Evolutionary conservation across 805 yeast species (phyloP).

Genomic region (Lachancea lanzarotensis): DNA sequence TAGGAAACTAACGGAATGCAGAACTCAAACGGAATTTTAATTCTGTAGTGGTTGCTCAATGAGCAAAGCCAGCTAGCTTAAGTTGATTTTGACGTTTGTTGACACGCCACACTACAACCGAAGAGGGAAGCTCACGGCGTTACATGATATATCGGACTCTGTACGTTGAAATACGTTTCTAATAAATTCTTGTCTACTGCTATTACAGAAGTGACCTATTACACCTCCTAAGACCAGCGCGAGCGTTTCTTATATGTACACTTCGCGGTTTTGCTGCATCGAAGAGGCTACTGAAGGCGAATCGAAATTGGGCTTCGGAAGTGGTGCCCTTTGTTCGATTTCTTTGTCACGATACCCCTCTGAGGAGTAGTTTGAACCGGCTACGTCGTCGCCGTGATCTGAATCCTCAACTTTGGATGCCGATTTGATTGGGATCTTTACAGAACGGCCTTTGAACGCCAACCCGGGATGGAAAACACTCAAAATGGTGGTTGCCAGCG

Average conservation of each 20-base stretch:
- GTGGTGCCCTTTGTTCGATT: background rate
- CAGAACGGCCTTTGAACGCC: constrained; percentile 36
- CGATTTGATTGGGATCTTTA: constrained; percentile 21
- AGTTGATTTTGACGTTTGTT: no score
- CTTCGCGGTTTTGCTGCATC: background rate
- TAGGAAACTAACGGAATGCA: no score
- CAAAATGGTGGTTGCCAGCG: constrained; percentile 40
- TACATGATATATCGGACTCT: no score
- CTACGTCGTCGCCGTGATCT: background rate
- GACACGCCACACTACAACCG: no score
- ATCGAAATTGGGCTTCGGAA: background rate
- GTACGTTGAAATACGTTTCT: no score
- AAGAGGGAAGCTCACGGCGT: no score
- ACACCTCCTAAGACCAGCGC: no score
- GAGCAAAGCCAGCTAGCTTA: no score
- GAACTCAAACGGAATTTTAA: no score
- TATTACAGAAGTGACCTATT: no score
- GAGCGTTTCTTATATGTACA: background rate
- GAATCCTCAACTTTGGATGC: background rate
- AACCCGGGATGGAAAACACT: constrained; percentile 60
- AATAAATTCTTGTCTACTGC: no score
- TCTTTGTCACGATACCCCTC: background rate
- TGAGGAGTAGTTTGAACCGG: background rate
- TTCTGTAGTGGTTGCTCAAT: no score
- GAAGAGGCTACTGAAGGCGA: background rate